phyloP scores from a whole-genome alignment of 2,329 filamentous ascomycete species.

The Seiridium cupressi region DNA sequence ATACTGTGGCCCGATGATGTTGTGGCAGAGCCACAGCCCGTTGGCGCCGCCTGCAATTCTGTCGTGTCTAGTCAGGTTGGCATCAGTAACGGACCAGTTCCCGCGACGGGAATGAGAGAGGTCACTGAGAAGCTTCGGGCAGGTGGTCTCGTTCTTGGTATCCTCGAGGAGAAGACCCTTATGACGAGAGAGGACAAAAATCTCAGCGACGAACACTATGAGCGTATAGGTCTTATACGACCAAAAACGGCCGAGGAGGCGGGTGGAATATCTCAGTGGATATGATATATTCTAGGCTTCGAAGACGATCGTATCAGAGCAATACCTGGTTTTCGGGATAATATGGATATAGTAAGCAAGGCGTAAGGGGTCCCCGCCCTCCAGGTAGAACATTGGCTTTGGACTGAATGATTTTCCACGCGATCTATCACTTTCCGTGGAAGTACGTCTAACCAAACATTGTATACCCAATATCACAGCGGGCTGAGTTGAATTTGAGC shows the following conservation, averaged over 20 bases:
- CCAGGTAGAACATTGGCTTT: background rate
- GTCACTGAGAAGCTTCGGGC: conserved; percentile 5
- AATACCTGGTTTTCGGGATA: background rate
- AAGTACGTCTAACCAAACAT: no score
- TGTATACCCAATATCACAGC: no score
- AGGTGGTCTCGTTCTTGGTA: background rate
- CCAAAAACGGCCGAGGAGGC: background rate
- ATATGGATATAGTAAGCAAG: background rate
- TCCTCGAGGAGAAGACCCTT: background rate
- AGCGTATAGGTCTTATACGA: background rate
- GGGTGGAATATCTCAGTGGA: background rate
- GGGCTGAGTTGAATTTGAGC: no score
- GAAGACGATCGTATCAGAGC: no score
- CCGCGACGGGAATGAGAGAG: background rate
- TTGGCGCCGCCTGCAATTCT: no score
- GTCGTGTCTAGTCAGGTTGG: background rate
- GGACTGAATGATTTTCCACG: background rate
- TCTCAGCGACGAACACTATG: background rate
- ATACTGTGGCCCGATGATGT: conserved; percentile 20
- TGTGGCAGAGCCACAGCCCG: background rate
- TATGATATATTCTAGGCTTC: background rate
- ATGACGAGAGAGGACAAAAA: background rate
- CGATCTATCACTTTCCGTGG: no score
- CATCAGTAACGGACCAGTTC: background rate
- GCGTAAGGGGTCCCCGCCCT: no score